Percentiles rank a stretch among this genome's conserved stretches.
These are phyloP conservation scores for Poteriospumella lacustris DNA, from an alignment of 108 stramenopile species.

Conservation along the genomic window DNA sequence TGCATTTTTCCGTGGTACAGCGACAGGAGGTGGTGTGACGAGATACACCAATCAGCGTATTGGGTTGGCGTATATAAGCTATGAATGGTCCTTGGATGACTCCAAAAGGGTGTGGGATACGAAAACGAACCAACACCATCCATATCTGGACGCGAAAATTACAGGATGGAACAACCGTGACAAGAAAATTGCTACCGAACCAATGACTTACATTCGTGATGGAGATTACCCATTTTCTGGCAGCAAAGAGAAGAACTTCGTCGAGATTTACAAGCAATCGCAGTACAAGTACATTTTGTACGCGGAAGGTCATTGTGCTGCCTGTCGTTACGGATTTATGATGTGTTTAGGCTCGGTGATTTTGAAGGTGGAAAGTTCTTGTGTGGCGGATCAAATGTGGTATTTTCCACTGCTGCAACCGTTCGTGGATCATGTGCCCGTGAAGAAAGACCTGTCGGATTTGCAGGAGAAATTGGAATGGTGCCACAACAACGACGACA, in stretches of 20 bases:
- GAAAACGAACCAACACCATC: constrained; percentile 47
- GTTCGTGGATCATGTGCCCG: constrained; percentile 90
- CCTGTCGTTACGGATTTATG: constrained; percentile 98
- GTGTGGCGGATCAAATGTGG: constrained; percentile 94
- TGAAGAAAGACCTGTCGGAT: constrained; percentile 88
- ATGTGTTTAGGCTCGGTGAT: constrained; percentile 97
- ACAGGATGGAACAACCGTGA: constrained; percentile 95
- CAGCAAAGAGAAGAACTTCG: constrained; percentile 77
- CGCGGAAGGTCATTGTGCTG: constrained; percentile 98
- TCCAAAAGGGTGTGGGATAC: constrained; percentile 64
- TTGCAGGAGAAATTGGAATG: constrained; percentile 90
- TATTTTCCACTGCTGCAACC: constrained; percentile 93
- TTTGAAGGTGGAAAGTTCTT: constrained; percentile 76
- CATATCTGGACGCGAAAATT: constrained; percentile 89
- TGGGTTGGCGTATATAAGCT: constrained; percentile 59
- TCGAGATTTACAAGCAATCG: constrained; percentile 95
- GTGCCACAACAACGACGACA: constrained; percentile 89
- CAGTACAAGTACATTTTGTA: constrained; percentile 90
- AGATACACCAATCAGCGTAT: constrained; percentile 93
- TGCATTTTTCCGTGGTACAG: constrained; percentile 97
- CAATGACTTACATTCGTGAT: constrained; percentile 71
- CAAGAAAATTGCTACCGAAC: constrained; percentile 75
- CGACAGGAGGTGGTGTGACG: constrained; percentile 93
- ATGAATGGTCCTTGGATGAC: constrained; percentile 76
- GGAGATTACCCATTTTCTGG: constrained; percentile 62